A percentile compares a stretch with the other conserved stretches of the same genome.
Evolutionary conservation across 2,329 filamentous ascomycete genomes (phyloP).

Genomic region (Pseudogymnoascus sp.): DNA sequence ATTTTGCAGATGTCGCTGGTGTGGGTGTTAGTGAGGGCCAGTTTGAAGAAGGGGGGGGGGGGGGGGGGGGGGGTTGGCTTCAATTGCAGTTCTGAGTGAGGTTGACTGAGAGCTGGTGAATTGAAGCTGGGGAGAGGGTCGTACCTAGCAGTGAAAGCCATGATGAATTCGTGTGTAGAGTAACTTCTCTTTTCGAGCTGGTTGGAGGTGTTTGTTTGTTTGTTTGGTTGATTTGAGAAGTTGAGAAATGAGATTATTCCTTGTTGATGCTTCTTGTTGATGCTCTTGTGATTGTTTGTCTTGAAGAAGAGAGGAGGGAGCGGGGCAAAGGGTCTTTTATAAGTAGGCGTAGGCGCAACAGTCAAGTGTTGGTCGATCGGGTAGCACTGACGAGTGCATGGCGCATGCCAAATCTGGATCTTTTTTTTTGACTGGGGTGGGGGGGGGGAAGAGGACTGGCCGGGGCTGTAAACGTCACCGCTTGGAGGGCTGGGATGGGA

Average conservation of each 20-base stretch:
- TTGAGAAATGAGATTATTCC: background rate
- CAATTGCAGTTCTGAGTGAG: background rate
- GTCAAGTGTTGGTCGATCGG: background rate
- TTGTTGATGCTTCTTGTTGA: too few relatives aligned
- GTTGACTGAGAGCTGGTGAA: background rate
- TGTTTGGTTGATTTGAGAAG: background rate
- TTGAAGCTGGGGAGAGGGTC: background rate
- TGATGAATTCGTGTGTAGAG: background rate
- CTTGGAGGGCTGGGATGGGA: background rate
- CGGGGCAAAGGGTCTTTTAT: background rate
- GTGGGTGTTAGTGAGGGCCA: background rate
- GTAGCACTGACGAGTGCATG: background rate
- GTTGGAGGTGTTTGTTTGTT: background rate
- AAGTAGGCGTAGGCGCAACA: background rate
- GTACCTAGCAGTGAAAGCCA: conserved; percentile 5
- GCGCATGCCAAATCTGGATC: conserved; percentile 2
- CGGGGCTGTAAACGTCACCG: background rate
- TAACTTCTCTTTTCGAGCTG: background rate
- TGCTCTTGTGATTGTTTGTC: background rate
- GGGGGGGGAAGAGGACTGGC: background rate
- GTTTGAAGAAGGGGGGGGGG: too few relatives aligned
- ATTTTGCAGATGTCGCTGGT: conserved; percentile 69
- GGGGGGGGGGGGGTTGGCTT: background rate
- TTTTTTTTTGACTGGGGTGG: background rate
- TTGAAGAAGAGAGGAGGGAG: background rate